phyloP scores from a whole-genome alignment of 257 asterid genomes.

The Penstemon newberryi region DNA sequence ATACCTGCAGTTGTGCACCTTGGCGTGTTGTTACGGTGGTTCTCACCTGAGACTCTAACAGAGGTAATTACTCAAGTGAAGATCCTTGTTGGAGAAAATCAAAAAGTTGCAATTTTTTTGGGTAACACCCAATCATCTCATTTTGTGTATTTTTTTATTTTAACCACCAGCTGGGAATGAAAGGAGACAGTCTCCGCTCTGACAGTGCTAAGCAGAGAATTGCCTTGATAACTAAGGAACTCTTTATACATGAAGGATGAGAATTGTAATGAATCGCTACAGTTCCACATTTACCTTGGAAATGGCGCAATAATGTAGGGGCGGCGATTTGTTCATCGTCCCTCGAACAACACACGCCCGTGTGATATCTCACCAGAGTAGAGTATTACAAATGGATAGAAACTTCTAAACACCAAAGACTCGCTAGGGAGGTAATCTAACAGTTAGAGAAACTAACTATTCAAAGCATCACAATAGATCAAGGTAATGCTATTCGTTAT shows the following conservation, averaged over 20 bases:
- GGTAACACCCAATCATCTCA: background rate
- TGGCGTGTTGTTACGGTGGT: constrained; percentile 90
- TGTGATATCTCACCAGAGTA: constrained; percentile 33
- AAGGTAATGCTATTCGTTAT: constrained; percentile 28
- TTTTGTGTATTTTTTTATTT: constrained; percentile 9
- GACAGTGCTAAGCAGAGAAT: constrained; percentile 90
- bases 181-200: constrained; percentile 72
- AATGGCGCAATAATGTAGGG: constrained; percentile 24
- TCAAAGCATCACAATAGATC: constrained; percentile 24
- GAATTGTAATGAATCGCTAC: constrained; percentile 16
- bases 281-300: constrained; percentile 18
- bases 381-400: constrained; percentile 31
- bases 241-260: constrained; percentile 56
- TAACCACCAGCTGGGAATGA: constrained; percentile 63
- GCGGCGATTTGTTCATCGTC: constrained; percentile 17
- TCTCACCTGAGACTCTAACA: constrained; percentile 68
- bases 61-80: constrained; percentile 53
- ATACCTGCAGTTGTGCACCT: constrained; percentile 95
- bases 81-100: background rate
- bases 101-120: background rate
- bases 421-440: constrained; percentile 39
- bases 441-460: constrained; percentile 41
- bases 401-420: constrained; percentile 29
- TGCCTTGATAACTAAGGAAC: constrained; percentile 74
- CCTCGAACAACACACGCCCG: constrained; percentile 22